A percentile compares a stretch with the other conserved stretches of the same genome.
Conservation (phyloP, 228 moss, liverwort and hornwort genomes). For the Sphagnum magellanicum region DNA sequence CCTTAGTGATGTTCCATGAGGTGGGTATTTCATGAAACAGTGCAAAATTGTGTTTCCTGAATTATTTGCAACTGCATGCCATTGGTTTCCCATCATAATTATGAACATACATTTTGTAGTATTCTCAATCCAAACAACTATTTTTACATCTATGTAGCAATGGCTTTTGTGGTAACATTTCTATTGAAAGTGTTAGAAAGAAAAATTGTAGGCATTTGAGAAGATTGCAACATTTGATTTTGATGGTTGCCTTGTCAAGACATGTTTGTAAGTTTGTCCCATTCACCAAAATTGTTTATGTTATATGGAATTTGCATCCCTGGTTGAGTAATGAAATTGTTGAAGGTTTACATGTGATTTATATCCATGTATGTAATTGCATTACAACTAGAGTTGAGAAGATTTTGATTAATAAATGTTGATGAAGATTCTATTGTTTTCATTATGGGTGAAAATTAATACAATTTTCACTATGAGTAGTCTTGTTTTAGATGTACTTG, state of each 20-base stretch:
- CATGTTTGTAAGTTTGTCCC: conserved; percentile 51
- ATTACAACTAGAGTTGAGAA: no score
- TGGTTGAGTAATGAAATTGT: no score
- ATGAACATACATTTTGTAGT: neutral
- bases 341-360: no score
- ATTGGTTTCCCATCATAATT: no score
- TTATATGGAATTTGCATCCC: no score
- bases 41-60: neutral
- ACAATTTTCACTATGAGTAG: neutral
- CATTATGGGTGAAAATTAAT: neutral
- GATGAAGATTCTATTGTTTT: neutral
- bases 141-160: neutral
- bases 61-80: neutral
- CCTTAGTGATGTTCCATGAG: conserved; percentile 60
- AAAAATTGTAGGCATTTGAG: conserved; percentile 54
- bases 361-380: no score
- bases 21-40: conserved; percentile 13
- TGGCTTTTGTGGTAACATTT: conserved; percentile 1
- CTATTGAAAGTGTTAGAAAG: conserved; percentile 30
- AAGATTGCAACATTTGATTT: conserved; percentile 98
- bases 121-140: neutral
- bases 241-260: conserved; percentile 87
- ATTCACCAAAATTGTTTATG: neutral
- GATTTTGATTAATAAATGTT: no score
- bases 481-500: no score